These are phyloP conservation scores for Cladosporium oxysporum DNA, from an alignment of 2,329 filamentous ascomycete species.

Conservation along the genomic window DNA sequence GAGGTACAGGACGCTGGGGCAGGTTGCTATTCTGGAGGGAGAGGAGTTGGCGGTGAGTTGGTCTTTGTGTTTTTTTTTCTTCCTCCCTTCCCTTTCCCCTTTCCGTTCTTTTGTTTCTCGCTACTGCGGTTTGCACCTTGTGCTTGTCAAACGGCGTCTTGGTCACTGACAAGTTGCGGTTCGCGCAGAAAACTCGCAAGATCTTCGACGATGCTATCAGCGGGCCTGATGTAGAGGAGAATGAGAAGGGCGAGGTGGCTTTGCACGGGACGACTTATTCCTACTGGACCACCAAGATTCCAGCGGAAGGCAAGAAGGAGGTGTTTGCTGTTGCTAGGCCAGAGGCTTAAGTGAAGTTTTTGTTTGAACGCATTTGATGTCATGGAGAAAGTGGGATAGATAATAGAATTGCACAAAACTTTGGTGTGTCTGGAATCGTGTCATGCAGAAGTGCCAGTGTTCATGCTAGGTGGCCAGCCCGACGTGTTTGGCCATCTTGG, in stretches of 20 bases:
- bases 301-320: slow-evolving; percentile 31
- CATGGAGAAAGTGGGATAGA: not conserved
- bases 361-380: not conserved
- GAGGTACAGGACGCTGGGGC: slow-evolving; percentile 66
- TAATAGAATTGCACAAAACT: not conserved
- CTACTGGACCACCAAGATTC: slow-evolving; percentile 59
- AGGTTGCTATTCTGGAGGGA: slow-evolving; percentile 61
- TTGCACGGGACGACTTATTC: slow-evolving; percentile 66
- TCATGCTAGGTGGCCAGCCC: no score
- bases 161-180: no score
- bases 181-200: slow-evolving; percentile 44
- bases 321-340: slow-evolving; percentile 28
- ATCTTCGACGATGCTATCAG: slow-evolving; percentile 59
- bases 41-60: slow-evolving; percentile 50
- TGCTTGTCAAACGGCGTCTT: no score
- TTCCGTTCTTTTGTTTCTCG: no score
- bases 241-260: slow-evolving; percentile 63
- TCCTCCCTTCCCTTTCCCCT: no score
- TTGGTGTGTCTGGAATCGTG: not conserved
- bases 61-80: not conserved
- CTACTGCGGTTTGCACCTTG: no score
- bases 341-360: slow-evolving; percentile 14
- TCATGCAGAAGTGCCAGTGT: not conserved
- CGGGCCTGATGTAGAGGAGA: slow-evolving; percentile 56
- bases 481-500: not conserved